These are phyloP conservation scores for Paraconiothyrium brasiliense DNA, from an alignment of 2,329 filamentous ascomycete species.

Conservation along the genomic window DNA sequence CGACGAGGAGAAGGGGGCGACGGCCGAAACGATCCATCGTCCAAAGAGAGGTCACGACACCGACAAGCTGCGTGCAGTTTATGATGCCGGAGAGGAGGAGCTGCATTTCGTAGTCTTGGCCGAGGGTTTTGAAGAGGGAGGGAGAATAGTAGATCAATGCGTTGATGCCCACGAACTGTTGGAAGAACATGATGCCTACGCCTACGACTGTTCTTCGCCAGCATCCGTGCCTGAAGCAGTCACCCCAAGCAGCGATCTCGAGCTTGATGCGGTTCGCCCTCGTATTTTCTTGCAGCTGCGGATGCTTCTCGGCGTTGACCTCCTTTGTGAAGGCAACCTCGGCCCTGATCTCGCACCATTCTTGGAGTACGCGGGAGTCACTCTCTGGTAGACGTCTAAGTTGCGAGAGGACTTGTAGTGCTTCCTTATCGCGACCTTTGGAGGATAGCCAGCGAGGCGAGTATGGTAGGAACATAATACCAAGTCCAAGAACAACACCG, in stretches of 20 bases:
- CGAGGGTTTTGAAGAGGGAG: constrained; percentile 67
- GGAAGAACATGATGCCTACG: constrained; percentile 55
- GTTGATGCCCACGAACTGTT: constrained; percentile 57
- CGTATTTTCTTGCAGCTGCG: constrained; percentile 39
- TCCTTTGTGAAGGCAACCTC: constrained; percentile 64
- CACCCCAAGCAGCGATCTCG: constrained; percentile 57
- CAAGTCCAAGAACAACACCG: constrained; percentile 50
- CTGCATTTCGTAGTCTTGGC: constrained; percentile 61
- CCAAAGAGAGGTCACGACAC: constrained; percentile 47
- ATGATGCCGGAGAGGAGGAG: constrained; percentile 62
- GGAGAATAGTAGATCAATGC: constrained; percentile 70
- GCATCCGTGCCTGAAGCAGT: constrained; percentile 58
- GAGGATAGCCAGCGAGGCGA: constrained; percentile 65
- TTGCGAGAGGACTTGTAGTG: constrained; percentile 57
- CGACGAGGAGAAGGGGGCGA: constrained; percentile 50
- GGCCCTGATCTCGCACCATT: constrained; percentile 63
- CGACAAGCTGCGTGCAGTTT: constrained; percentile 56
- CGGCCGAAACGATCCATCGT: constrained; percentile 56
- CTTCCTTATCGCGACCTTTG: constrained; percentile 56
- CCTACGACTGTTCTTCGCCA: constrained; percentile 55
- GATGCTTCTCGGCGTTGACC: constrained; percentile 51
- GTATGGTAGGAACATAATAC: constrained; percentile 61
- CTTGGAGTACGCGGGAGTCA: constrained; percentile 62
- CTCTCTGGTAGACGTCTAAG: constrained; percentile 60
- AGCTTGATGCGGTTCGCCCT: constrained; percentile 52